Base-by-base conservation (phyloP, 345 rosid genomes). In the Citrus sinensis region DNA sequence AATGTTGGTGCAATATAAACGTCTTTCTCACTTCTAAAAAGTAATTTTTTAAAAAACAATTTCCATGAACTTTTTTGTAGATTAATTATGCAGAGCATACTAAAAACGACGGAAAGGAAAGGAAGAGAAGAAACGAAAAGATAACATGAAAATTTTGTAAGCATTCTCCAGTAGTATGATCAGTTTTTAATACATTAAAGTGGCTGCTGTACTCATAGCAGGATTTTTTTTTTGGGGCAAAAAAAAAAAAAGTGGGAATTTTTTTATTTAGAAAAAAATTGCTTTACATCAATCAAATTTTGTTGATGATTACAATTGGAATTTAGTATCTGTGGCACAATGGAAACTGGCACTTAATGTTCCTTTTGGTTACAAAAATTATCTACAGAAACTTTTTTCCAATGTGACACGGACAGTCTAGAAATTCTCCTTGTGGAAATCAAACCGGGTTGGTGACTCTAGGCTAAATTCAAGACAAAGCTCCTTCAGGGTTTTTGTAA, bases 371-470 rank as follows among this genome's bases (percentile, higher is more conserved):
- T 24, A 67, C 79, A 34, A 76, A 76, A 76, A 49, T 7, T n/a
- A 22, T 30, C 22, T 64, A 65, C 71, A 64, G 14, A 27, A 16
- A 16, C 58, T 5, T 17, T 54, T 54, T 54, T 54, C 58, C 58
- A 54, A 54, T 39, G 16, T 39, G 71, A 5, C 76, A 76, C 32
- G 30, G 7, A 56, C 39, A 1, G 51, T 80, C 79, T 88, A 96
- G 80, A 96, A 96, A 78, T 94, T 94, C 78, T 96, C 98, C 86
- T 94, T 94, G 85, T 92, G 97, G 83, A 96, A 96, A 51, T 92
- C 87, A 80, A 96, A 96, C 3, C 99, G 86, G 55, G 98, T 92
- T 14, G 97, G 73, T 46, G 98, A 82, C 79, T 90, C 89, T 34
- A 90, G 74, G 86, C 92, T 94, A 82, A 90, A 94, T 77, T 96